phyloP scores from a whole-genome alignment of 352 stramenopile species.

The Thraustochytrium aureum region DNA sequence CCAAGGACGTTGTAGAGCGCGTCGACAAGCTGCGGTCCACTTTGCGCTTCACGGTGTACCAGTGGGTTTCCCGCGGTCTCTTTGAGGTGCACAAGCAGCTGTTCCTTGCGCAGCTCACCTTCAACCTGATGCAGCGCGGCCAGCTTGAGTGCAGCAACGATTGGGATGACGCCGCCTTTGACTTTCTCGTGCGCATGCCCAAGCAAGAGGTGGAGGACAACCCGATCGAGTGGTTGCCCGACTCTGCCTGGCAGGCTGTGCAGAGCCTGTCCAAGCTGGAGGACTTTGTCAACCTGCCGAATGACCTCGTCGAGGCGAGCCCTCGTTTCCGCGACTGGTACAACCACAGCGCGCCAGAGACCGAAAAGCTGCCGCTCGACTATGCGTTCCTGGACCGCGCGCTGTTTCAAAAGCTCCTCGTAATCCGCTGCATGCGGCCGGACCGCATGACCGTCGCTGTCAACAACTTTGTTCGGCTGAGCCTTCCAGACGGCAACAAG shows the following conservation, averaged over 20 bases:
- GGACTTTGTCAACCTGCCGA: conserved; percentile 95
- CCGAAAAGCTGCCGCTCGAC: conserved; percentile 95
- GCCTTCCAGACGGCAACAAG: conserved; percentile 84
- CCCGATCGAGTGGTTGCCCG: conserved; percentile 83
- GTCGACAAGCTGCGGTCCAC: conserved; percentile 89
- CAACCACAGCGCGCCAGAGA: conserved; percentile 92
- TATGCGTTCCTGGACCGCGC: conserved; percentile 92
- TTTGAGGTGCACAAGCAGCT: conserved; percentile 97
- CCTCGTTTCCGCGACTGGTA: conserved; percentile 97
- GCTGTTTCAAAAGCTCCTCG: conserved; percentile 87
- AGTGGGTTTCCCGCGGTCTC: conserved; percentile 91
- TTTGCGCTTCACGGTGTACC: conserved; percentile 94
- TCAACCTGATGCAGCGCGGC: conserved; percentile 95
- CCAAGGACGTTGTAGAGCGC: conserved; percentile 81
- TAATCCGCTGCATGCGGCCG: conserved; percentile 82
- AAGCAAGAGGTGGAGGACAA: conserved; percentile 64
- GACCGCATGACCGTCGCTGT: conserved; percentile 93
- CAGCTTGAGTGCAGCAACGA: conserved; percentile 82
- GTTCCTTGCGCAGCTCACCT: conserved; percentile 94
- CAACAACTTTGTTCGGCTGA: conserved; percentile 89
- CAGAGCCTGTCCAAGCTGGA: conserved; percentile 85
- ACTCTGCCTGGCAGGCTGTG: conserved; percentile 82
- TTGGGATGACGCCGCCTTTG: conserved; percentile 84
- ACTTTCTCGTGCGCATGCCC: conserved; percentile 86
- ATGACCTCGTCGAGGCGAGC: conserved; percentile 92